Evolutionary conservation across 768 basidiomycete genomes (phyloP), one percentile per base, ranked within the genome.

Genomic region (Mycena rosella): DNA sequence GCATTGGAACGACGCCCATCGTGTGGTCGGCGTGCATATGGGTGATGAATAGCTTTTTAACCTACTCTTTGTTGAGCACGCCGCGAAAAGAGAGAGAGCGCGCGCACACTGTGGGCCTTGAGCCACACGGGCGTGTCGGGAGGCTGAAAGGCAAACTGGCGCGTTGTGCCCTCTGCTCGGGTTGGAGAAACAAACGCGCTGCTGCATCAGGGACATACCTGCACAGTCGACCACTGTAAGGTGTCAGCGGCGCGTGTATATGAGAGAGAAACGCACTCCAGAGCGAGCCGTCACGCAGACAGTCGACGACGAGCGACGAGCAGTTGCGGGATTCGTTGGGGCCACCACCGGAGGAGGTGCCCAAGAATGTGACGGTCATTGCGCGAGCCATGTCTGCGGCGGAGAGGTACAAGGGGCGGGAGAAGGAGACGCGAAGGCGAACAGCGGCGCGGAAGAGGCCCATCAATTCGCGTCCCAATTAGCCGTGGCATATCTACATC

Each of bases 161-260:
- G 17, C 83, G 17, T 86, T 79, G 63, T 69, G 26, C 63, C 63
- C 63, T 69, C 63, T 69, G 47, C n/a, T 18, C 40, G n/a, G 22
- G 38, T 64, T 55, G 52, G 30, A 32, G 53, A 59, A 29, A 30
- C 14, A 22, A 38, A 59, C 9, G 5, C 15, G 22, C 3, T 9
- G 57, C 11, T 27, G 22, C 22, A 44, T n/a, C 29, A 26, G 26
- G 24, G 20, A 60, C 15, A 93, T 94, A 38, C 94, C 94, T 17
- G 91, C 93, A 78, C 93, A 93, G 76, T 95, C 93, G 24, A 95
- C 85, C 90, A 95, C 92, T 93, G 72, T 29, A 60, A 68, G 67
- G 55, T 65, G 63, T 57, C 42, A 62, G 56, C 74, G 67, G 63
- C 54, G 61, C 63, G 61, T 36, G 60, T 26, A 34, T 29, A n/a